These are phyloP conservation scores for Mucor indicus DNA, from an alignment of 371 early-diverging fungal species.

Conservation along the genomic window DNA sequence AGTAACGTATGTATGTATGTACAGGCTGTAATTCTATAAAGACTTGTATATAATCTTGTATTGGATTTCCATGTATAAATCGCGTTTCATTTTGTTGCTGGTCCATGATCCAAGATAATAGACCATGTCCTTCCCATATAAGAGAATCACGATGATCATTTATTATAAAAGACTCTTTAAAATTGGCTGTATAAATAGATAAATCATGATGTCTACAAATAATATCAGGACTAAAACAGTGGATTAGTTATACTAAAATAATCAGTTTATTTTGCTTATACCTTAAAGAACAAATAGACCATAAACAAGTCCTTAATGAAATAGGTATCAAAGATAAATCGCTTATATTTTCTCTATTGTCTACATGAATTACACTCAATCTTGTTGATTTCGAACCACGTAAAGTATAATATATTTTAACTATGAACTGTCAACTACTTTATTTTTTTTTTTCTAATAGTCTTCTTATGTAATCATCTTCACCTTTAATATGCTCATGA, in stretches of 20 bases:
- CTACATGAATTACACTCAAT: slow-evolving; percentile 21
- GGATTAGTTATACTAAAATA: no score
- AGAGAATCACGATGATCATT: slow-evolving; percentile 9
- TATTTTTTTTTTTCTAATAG: no score
- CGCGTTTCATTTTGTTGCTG: slow-evolving; percentile 10
- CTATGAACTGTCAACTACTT: neutral
- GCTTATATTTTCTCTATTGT: slow-evolving; percentile 3
- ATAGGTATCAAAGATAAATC: slow-evolving; percentile 17
- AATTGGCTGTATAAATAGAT: slow-evolving; percentile 44
- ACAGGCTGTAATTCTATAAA: slow-evolving; percentile 42
- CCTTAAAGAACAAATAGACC: slow-evolving; percentile 46
- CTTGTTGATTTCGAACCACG: slow-evolving; percentile 29
- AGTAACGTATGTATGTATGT: slow-evolving; percentile 6
- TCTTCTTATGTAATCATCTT: no score
- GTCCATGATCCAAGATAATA: slow-evolving; percentile 41
- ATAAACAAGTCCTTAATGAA: slow-evolving; percentile 33
- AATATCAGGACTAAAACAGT: slow-evolving; percentile 45
- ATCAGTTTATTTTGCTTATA: slow-evolving; percentile 11
- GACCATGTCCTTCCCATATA: slow-evolving; percentile 50
- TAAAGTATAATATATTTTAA: slow-evolving; percentile 13
- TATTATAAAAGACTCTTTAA: slow-evolving; percentile 27
- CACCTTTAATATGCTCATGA: no score
- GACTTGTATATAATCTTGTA: slow-evolving; percentile 6
- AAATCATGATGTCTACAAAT: slow-evolving; percentile 46
- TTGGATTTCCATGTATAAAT: slow-evolving; percentile 23